Evolutionary conservation across 1,284 basidiomycete species (phyloP), one percentile per base, ranked within the genome.

Genomic region (Rhodofomes roseus): DNA sequence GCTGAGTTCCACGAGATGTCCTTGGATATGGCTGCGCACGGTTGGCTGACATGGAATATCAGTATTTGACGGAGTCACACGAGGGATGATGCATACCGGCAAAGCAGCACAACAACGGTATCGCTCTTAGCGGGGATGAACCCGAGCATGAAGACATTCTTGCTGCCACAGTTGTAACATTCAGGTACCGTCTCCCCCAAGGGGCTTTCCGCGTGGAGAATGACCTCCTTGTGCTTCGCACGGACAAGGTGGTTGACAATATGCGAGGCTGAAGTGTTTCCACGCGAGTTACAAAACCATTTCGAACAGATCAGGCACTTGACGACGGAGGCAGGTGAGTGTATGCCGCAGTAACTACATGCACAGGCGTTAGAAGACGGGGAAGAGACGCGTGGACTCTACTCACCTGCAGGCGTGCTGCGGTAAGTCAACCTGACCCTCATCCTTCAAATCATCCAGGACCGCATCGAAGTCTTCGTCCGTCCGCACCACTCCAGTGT

Each of bases 241-340:
- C 96, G 93, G 57, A 99, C 97, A 58, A 99, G 85, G 76, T 99
- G 97, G 75, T 97, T 98, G 69, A 99, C 96, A 68, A 99, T 99
- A 73, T 99, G 97, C 1, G 95, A 98, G 2, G 96, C 96, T 0
- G 96, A 96, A 2, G 96, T 98, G 70, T 96, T 96, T 56, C 96
- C 96, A 56, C 96, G 87, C n/a, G 96, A 96, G 75, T 99, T 99
- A 81, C 97, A 99, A 75, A 99, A 99, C 95, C 96, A 99, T 74
- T 99, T 99, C 59, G 87, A 87, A 75, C 97, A 99, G 55, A 95
- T 77, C 36, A 98, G 82, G 70, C 97, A 99, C 77, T 97, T 96
- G 63, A 99, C 96, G 18, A 99, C 97, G 56, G 94, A 96, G 4
- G 95, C 90, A 1, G 96, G 95, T 58, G 94, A 96, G 75, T 98